phyloP scores from a whole-genome alignment of 2,329 filamentous ascomycete species.

The Diaporthe vaccinii region DNA sequence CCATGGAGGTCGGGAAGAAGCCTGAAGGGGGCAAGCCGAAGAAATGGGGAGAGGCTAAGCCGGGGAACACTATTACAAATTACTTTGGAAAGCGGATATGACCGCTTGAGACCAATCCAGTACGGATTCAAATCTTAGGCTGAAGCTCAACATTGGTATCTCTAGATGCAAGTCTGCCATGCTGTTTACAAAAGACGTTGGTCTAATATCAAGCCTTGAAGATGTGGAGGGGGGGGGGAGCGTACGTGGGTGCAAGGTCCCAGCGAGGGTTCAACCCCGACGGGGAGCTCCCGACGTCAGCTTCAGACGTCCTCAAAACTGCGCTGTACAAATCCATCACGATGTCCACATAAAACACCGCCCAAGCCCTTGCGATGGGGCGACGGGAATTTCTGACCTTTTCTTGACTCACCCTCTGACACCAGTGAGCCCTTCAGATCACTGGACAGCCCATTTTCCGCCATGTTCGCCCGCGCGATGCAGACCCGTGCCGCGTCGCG shows the following conservation, averaged over 20 bases:
- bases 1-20: conserved; percentile 72
- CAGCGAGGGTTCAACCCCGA: neutral
- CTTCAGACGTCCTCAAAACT: conserved; percentile 38
- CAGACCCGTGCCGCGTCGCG: conserved; percentile 32
- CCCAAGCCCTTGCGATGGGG: conserved; percentile 38
- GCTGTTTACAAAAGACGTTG: too few species aligned
- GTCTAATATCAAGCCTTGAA: neutral
- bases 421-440: neutral
- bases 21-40: conserved; percentile 48
- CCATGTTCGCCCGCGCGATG: conserved; percentile 39
- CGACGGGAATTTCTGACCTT: conserved; percentile 23
- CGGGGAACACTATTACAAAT: conserved; percentile 67
- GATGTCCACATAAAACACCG: conserved; percentile 33
- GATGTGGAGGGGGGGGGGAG: neutral
- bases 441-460: neutral
- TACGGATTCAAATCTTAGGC: neutral
- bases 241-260: neutral
- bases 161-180: neutral
- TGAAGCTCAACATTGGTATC: neutral
- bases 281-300: neutral
- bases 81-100: conserved; percentile 62
- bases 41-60: conserved; percentile 51
- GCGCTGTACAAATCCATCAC: conserved; percentile 40
- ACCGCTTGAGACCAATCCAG: neutral
- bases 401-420: conserved; percentile 19